Conservation (phyloP, 805 yeast species). For the Hanseniaspora lindneri region DNA sequence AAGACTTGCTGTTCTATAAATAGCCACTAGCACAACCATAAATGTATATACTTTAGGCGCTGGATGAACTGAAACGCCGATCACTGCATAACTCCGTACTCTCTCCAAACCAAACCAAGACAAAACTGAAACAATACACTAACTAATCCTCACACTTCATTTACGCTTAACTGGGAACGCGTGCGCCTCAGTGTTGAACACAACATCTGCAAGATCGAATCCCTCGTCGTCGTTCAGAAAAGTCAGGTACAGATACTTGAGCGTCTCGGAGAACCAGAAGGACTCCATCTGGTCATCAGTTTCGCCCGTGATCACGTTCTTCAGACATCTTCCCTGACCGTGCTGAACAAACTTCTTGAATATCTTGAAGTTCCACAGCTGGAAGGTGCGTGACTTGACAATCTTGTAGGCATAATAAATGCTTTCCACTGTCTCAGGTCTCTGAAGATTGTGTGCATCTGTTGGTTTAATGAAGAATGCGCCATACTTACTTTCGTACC, state of each 20-base stretch:
- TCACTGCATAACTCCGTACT: too few species aligned
- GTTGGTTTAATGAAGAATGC: slow-evolving; percentile 60
- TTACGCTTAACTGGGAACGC: slow-evolving; percentile 55
- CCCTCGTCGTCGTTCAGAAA: slow-evolving; percentile 47
- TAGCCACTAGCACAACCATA: too few species aligned
- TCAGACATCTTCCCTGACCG: slow-evolving; percentile 49
- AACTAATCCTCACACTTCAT: too few species aligned
- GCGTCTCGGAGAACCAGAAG: slow-evolving; percentile 88
- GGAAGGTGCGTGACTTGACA: slow-evolving; percentile 67
- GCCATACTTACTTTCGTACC: slow-evolving; percentile 28
- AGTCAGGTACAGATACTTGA: slow-evolving; percentile 69
- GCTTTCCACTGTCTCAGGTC: slow-evolving; percentile 91
- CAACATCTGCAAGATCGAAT: slow-evolving; percentile 54
- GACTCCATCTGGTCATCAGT: slow-evolving; percentile 70
- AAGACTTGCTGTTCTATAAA: too few species aligned
- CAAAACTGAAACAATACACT: too few species aligned
- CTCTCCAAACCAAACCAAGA: too few species aligned
- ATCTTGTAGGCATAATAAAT: slow-evolving; percentile 67
- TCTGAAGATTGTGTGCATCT: slow-evolving; percentile 76
- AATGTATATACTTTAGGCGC: too few species aligned
- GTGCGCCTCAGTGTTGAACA: slow-evolving; percentile 89
- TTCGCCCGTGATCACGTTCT: slow-evolving; percentile 48
- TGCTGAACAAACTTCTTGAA: slow-evolving; percentile 56
- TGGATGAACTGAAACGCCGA: too few species aligned
- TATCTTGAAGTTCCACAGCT: slow-evolving; percentile 84